Evolutionary conservation across 768 basidiomycete genomes (phyloP).

Genomic region (Pilatotrama ljubarskyi): DNA sequence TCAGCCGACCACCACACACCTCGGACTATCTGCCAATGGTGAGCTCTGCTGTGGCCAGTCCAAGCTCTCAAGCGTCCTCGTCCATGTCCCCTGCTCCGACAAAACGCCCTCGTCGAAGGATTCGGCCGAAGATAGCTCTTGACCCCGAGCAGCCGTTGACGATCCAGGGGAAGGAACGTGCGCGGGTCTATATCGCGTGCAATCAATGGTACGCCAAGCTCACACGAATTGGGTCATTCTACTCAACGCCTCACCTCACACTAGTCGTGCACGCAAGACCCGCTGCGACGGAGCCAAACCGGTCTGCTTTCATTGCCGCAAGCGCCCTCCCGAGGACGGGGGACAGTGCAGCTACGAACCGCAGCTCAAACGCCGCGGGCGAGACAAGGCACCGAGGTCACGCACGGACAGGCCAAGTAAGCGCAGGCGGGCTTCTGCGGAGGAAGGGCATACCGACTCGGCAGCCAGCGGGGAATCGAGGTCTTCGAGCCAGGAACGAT

Average conservation of each 20-base stretch:
- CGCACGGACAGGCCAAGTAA: constrained; percentile 52
- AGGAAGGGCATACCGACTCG: background rate
- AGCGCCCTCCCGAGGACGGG: constrained; percentile 35
- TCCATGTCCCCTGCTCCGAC: too few species aligned
- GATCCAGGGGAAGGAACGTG: constrained; percentile 71
- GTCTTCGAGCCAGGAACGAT: background rate
- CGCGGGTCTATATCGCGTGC: constrained; percentile 80
- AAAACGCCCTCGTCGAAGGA: too few species aligned
- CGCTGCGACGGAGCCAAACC: constrained; percentile 83
- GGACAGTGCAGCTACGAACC: constrained; percentile 64
- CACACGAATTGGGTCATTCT: background rate
- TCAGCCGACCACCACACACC: too few species aligned
- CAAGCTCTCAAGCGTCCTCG: too few species aligned
- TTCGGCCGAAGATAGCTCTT: constrained; percentile 53
- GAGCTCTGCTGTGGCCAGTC: too few species aligned
- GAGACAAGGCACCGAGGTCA: constrained; percentile 74
- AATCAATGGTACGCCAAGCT: constrained; percentile 61
- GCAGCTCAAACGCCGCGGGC: constrained; percentile 76
- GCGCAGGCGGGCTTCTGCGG: too few species aligned
- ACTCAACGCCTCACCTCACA: constrained; percentile 22
- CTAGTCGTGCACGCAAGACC: constrained; percentile 74
- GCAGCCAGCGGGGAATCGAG: constrained; percentile 8
- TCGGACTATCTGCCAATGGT: too few species aligned
- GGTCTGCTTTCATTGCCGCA: constrained; percentile 69
- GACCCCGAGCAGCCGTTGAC: constrained; percentile 77